Evolutionary conservation across 1,139 yeast genomes (phyloP), one percentile per base, ranked within the genome.

Genomic region (Taphrina wiesneri): DNA sequence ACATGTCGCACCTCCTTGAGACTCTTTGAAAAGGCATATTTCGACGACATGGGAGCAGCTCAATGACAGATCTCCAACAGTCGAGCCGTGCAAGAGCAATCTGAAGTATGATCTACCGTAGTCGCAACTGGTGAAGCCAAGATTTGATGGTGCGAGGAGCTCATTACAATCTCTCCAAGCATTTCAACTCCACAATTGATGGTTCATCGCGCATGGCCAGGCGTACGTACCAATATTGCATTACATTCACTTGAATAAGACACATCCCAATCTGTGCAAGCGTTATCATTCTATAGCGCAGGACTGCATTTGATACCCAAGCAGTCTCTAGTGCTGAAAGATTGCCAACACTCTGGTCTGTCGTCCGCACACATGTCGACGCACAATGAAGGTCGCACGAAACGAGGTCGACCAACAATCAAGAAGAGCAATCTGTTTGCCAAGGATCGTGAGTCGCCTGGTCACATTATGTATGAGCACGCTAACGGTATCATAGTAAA

Each of bases 1-100:
- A 9, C n/a, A 2, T 39, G 17, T 21, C 49, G n/a, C 32, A 65
- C 67, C 65, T 65, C 67, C 36, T 82, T 87, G 71, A 88, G 82
- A 30, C 88, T 83, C 68, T 80, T 79, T 53, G 92, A 89, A 69
- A 87, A 79, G 60, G 82, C 82, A 74, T 82, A 82, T 75, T 83
- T 86, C 67, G 80, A 73, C 53, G 86, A 80, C 86, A 84, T 83
- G 69, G 34, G 67, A 11, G 9, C 49, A 45, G 49, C n/a, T 39
- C 45, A 5, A 13, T 32, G 45, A 39, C 17, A 7, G 45, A 39
- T 7, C 45, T 39, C 6, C 34, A 30, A 39, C 43, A 9, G 43
- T 15, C 7, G 43, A 39, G 43, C 43, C 3, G 4, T 39, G 17
- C 43, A 13, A 11, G 43, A 2, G 43, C 19, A n/a, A 9, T 19